Percentiles rank a stretch among this genome's conserved stretches.
Conservation (phyloP, 179 eudicot genomes). For the Beta lomatogona region DNA sequence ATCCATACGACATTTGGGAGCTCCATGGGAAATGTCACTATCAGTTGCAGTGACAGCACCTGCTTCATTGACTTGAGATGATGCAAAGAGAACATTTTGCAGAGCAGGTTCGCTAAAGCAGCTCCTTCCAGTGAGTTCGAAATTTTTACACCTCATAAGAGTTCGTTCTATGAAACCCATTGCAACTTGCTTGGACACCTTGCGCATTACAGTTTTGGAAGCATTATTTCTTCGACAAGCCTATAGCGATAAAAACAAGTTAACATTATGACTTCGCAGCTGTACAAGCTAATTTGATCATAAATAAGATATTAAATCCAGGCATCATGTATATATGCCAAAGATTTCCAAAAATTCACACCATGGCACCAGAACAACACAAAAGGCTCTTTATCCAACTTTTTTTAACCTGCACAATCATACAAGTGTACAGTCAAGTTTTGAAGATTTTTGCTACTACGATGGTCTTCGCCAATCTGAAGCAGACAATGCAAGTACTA, state of each 20-base stretch:
- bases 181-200: conserved; percentile 56
- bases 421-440: not conserved
- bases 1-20: conserved; percentile 30
- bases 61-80: conserved; percentile 33
- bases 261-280: not conserved
- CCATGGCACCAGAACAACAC: not conserved
- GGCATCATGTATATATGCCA: not conserved
- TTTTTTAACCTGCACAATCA: not conserved
- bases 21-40: conserved; percentile 25
- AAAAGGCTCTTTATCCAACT: not conserved
- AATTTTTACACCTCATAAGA: conserved; percentile 46
- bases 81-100: conserved; percentile 42
- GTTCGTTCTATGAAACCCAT: conserved; percentile 54
- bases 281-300: not conserved
- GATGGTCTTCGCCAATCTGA: too few species aligned
- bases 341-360: not conserved
- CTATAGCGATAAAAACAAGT: conserved; percentile 22
- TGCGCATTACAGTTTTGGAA: conserved; percentile 50
- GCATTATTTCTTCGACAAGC: conserved; percentile 47
- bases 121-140: conserved; percentile 49
- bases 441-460: not conserved
- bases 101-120: conserved; percentile 53
- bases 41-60: conserved; percentile 23
- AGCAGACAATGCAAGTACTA: not conserved
- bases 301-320: not conserved